A percentile compares a stretch with the other conserved stretches of the same genome.
Conservation (phyloP, 352 stramenopile genomes). For the Phytophthora ramorum region DNA sequence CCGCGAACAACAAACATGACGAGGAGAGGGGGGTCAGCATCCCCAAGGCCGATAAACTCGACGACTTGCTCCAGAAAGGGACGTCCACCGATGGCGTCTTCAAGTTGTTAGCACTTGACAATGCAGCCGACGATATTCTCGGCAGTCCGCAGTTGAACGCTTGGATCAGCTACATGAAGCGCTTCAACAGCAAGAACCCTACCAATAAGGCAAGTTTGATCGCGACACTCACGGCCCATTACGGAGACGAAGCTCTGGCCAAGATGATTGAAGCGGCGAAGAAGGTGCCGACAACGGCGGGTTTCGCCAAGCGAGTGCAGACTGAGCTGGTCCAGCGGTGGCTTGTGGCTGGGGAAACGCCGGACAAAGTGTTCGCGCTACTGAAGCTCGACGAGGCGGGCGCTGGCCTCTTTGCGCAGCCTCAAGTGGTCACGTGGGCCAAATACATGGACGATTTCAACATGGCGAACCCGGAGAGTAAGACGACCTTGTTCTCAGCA, state of each 20-base stretch:
- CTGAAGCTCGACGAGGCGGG: constrained; percentile 2
- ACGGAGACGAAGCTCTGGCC: constrained; percentile 11
- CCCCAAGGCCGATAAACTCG: constrained; percentile 7
- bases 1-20: background rate
- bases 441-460: constrained; percentile 13
- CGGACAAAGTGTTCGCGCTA: background rate
- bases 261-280: constrained; percentile 25
- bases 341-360: background rate
- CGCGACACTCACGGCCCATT: constrained; percentile 6
- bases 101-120: constrained; percentile 6
- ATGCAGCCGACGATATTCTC: constrained; percentile 9
- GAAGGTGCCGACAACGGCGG: background rate
- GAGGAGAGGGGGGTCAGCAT: constrained; percentile 11
- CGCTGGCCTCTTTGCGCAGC: background rate
- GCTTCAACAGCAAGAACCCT: constrained; percentile 17
- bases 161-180: constrained; percentile 22
- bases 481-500: constrained; percentile 1
- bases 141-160: constrained; percentile 3
- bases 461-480: background rate
- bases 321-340: background rate
- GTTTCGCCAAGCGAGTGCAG: background rate
- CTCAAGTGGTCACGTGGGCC: constrained; percentile 8
- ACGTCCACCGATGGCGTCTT: constrained; percentile 2
- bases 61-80: constrained; percentile 13
- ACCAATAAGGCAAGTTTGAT: constrained; percentile 10